Percentiles rank a stretch among this genome's conserved stretches.
phyloP scores from a whole-genome alignment of 1,139 yeast species.

The Candida anutae region DNA sequence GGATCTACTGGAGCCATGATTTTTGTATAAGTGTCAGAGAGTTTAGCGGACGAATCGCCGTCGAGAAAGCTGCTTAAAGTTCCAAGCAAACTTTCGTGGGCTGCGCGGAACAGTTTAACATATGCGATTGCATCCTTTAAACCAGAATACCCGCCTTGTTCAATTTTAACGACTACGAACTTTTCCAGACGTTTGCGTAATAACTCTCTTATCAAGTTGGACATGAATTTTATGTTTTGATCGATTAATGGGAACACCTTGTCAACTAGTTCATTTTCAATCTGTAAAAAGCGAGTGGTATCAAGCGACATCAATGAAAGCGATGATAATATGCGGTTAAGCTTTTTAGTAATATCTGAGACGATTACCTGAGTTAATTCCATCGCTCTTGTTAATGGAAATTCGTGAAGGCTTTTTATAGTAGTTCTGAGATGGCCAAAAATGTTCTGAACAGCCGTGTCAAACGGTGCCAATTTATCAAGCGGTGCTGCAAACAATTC shows the following conservation, averaged over 20 bases:
- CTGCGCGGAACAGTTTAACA: constrained; percentile 39
- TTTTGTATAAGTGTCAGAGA: constrained; percentile 26
- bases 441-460: constrained; percentile 37
- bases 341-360: constrained; percentile 22
- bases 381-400: constrained; percentile 62
- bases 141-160: constrained; percentile 32
- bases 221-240: constrained; percentile 27
- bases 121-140: constrained; percentile 42
- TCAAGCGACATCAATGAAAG: constrained; percentile 21
- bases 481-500: constrained; percentile 37
- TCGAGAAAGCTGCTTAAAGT: constrained; percentile 22
- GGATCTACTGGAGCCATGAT: constrained; percentile 20
- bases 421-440: constrained; percentile 55
- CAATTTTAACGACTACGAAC: constrained; percentile 57
- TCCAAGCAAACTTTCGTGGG: constrained; percentile 45
- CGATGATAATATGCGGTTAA: constrained; percentile 15
- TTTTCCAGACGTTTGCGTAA: constrained; percentile 69
- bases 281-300: constrained; percentile 14
- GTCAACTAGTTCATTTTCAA: constrained; percentile 10
- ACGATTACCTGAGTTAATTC: constrained; percentile 55
- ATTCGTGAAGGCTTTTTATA: constrained; percentile 45
- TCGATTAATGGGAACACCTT: constrained; percentile 22
- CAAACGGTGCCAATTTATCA: constrained; percentile 34
- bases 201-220: constrained; percentile 59
- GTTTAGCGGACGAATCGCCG: constrained; percentile 10